Percentiles rank a stretch among this genome's conserved stretches.
phyloP scores from a whole-genome alignment of 2,329 filamentous ascomycete genomes.

The Penicillium sp. region DNA sequence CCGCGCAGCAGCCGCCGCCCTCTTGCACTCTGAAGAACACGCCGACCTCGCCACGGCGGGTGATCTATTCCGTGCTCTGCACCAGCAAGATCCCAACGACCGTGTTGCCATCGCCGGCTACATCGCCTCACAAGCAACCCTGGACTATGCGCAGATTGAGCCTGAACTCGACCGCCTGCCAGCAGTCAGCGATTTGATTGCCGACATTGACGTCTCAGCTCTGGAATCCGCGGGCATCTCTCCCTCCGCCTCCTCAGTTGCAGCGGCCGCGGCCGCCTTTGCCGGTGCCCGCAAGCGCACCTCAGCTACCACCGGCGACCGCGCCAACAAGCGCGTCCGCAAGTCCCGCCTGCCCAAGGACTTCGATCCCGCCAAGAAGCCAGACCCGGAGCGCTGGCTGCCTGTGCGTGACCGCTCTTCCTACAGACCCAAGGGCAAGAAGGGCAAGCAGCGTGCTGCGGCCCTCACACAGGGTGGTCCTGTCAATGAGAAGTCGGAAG shows the following conservation, averaged over 20 bases:
- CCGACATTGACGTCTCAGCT: slow-evolving; percentile 43
- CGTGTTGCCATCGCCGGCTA: slow-evolving; percentile 73
- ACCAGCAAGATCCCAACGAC: slow-evolving; percentile 63
- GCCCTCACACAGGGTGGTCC: slow-evolving; percentile 83
- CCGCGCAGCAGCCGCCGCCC: slow-evolving; percentile 75
- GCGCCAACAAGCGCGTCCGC: slow-evolving; percentile 43
- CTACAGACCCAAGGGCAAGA: slow-evolving; percentile 87
- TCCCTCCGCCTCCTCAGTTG: slow-evolving; percentile 31
- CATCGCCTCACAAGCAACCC: slow-evolving; percentile 73
- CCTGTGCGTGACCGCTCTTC: slow-evolving; percentile 84
- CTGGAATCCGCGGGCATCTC: slow-evolving; percentile 47
- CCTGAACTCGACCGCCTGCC: slow-evolving; percentile 40
- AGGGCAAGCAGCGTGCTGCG: slow-evolving; percentile 78
- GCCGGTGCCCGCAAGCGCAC: slow-evolving; percentile 43
- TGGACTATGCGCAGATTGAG: slow-evolving; percentile 37
- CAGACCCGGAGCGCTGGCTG: slow-evolving; percentile 90
- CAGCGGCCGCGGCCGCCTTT: slow-evolving; percentile 32
- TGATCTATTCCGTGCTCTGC: slow-evolving; percentile 73
- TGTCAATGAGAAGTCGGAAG: slow-evolving; percentile 68
- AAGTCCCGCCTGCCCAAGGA: slow-evolving; percentile 50
- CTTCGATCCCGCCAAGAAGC: slow-evolving; percentile 68
- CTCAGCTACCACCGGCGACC: slow-evolving; percentile 29
- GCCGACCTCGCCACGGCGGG: slow-evolving; percentile 69
- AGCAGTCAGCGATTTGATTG: slow-evolving; percentile 41
- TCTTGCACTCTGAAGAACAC: slow-evolving; percentile 70